Evolutionary conservation across 202 grass and related monocot species (phyloP).

Genomic region (Carex arenaria): DNA sequence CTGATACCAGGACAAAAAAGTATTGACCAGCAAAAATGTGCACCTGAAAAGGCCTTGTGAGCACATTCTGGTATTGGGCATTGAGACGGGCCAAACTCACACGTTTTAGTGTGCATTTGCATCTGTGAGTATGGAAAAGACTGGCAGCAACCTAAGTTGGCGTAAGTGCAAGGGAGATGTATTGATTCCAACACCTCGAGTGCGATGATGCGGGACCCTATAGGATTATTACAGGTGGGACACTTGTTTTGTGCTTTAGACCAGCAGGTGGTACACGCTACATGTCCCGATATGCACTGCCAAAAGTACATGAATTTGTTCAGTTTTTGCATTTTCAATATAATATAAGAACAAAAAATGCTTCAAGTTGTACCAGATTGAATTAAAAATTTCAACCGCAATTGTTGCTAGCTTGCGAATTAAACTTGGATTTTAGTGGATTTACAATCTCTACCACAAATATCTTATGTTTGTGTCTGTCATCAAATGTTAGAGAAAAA

Average conservation of each 20-base stretch:
- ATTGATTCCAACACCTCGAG: slow-evolving; percentile 67
- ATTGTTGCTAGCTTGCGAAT: background rate
- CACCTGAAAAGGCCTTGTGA: slow-evolving; percentile 34
- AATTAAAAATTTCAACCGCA: background rate
- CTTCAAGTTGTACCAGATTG: background rate
- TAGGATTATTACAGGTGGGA: slow-evolving; percentile 35
- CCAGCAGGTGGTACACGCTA: slow-evolving; percentile 72
- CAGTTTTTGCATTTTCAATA: background rate
- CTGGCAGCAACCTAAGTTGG: slow-evolving; percentile 48
- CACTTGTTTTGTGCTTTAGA: slow-evolving; percentile 59
- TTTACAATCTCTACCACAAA: background rate
- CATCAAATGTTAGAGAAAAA: background rate
- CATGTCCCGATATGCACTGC: slow-evolving; percentile 71
- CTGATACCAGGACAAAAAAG: background rate
- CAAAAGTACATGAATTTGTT: slow-evolving; percentile 16
- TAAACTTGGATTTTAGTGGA: background rate
- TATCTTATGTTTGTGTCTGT: background rate
- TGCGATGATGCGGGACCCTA: slow-evolving; percentile 35
- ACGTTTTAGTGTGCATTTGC: slow-evolving; percentile 43
- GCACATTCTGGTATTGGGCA: slow-evolving; percentile 44
- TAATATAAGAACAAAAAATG: background rate
- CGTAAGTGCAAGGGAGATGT: slow-evolving; percentile 37
- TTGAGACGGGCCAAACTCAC: slow-evolving; percentile 34
- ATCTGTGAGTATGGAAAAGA: slow-evolving; percentile 36
- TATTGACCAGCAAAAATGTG: background rate